These are phyloP conservation scores for Jackrogersella multiformis DNA, from an alignment of 495 filamentous ascomycete species.

Conservation along the genomic window DNA sequence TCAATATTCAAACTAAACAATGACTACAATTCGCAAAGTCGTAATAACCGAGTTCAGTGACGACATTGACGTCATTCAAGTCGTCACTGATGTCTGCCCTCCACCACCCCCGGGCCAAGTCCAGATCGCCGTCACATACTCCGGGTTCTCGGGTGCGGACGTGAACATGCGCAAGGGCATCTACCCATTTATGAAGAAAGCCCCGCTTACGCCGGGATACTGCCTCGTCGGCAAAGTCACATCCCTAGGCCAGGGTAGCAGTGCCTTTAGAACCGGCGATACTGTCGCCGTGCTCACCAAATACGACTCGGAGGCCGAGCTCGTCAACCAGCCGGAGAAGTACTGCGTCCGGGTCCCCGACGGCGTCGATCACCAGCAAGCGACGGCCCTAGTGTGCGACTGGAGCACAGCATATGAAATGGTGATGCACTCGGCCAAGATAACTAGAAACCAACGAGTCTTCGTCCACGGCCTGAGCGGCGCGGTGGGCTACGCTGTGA, in stretches of 20 bases:
- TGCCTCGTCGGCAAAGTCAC: conserved; percentile 48
- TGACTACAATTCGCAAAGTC: conserved; percentile 51
- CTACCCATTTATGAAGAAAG: conserved; percentile 50
- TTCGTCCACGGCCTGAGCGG: conserved; percentile 58
- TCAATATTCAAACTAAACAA: background rate
- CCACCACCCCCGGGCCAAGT: conserved; percentile 46
- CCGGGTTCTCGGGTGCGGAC: conserved; percentile 53
- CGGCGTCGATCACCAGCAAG: conserved; percentile 47
- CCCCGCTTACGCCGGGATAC: conserved; percentile 56
- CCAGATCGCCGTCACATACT: conserved; percentile 53
- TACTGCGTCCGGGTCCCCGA: conserved; percentile 51
- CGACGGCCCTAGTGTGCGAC: conserved; percentile 47
- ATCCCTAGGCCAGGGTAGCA: conserved; percentile 38
- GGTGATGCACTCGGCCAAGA: conserved; percentile 48
- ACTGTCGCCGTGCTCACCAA: conserved; percentile 50
- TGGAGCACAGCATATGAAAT: conserved; percentile 57
- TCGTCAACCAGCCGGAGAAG: conserved; percentile 52
- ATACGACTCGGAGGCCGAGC: conserved; percentile 53
- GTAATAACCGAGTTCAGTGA: conserved; percentile 50
- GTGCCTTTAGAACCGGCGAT: conserved; percentile 44
- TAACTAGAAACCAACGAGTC: conserved; percentile 49
- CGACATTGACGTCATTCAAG: conserved; percentile 38
- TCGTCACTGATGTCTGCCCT: conserved; percentile 43
- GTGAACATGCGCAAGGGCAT: conserved; percentile 54
- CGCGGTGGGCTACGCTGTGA: conserved; percentile 51